Evolutionary conservation across 331 rosid genomes (phyloP).

Genomic region (Spiraea crenata): DNA sequence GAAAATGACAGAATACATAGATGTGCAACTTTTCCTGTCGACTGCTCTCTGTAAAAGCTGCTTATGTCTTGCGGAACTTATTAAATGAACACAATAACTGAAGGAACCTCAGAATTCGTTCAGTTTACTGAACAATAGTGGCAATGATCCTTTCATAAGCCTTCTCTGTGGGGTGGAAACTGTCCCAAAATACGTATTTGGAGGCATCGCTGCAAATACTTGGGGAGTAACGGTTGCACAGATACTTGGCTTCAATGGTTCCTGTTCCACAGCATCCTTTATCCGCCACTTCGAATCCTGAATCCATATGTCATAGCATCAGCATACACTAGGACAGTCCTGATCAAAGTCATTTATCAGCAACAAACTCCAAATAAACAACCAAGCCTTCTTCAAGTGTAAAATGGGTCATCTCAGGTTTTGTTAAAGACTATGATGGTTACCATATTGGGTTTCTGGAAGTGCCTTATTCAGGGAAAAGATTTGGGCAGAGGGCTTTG

Average conservation of each 20-base stretch:
- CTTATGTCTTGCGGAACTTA: no score
- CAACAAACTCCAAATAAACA: no score
- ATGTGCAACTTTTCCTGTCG: no score
- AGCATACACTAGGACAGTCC: not conserved
- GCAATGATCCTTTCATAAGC: not conserved
- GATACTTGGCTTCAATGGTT: not conserved
- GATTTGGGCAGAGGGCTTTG: constrained; percentile 30
- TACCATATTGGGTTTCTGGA: constrained; percentile 57
- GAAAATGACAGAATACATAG: no score
- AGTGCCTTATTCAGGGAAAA: constrained; percentile 26
- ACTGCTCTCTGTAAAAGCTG: no score
- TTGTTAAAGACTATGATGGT: not conserved
- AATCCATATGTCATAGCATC: not conserved
- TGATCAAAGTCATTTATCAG: no score
- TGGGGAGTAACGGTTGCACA: constrained; percentile 11
- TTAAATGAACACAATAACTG: no score
- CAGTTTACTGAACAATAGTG: no score
- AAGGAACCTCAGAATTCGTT: no score
- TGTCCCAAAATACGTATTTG: constrained; percentile 25
- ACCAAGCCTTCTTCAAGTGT: no score
- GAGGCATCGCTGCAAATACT: constrained; percentile 10
- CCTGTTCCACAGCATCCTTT: constrained; percentile 27
- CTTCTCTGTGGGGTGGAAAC: constrained; percentile 19
- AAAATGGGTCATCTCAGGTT: not conserved
- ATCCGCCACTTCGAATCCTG: constrained; percentile 22